phyloP scores from a whole-genome alignment of 306 rosid species.

The Quercus rubra region DNA sequence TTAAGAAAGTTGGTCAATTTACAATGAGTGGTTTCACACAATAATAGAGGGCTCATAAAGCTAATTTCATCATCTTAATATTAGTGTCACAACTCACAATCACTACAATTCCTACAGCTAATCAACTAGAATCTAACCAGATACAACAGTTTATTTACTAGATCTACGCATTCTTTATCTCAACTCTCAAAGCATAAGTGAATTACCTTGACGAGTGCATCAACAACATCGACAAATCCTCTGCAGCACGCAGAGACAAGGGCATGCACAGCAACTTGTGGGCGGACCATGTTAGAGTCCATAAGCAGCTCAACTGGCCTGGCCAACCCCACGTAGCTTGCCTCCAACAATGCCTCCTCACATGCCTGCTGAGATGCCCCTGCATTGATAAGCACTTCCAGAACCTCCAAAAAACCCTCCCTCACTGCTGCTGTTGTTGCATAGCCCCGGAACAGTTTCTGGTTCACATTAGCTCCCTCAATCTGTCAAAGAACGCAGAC shows the following conservation, averaged over 20 bases:
- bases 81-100: no score
- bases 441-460: constrained; percentile 55
- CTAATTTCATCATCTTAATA: no score
- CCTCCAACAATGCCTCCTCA: constrained; percentile 72
- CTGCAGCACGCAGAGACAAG: constrained; percentile 62
- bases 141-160: no score
- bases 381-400: constrained; percentile 47
- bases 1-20: no score
- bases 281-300: constrained; percentile 49
- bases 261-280: constrained; percentile 45
- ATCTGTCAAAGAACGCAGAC: constrained; percentile 29
- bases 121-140: no score
- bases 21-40: no score
- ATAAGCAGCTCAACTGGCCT: constrained; percentile 48
- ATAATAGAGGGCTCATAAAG: no score
- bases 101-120: no score
- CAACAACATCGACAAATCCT: constrained; percentile 52
- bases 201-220: constrained; percentile 55
- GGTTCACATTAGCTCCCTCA: constrained; percentile 53
- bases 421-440: constrained; percentile 59
- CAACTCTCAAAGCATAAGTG: constrained; percentile 1
- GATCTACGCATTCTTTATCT: not conserved
- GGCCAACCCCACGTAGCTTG: constrained; percentile 47
- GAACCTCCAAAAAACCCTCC: constrained; percentile 40
- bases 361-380: constrained; percentile 61